phyloP scores from a whole-genome alignment of 441 rosid genomes.

The Brassica hybrid region DNA sequence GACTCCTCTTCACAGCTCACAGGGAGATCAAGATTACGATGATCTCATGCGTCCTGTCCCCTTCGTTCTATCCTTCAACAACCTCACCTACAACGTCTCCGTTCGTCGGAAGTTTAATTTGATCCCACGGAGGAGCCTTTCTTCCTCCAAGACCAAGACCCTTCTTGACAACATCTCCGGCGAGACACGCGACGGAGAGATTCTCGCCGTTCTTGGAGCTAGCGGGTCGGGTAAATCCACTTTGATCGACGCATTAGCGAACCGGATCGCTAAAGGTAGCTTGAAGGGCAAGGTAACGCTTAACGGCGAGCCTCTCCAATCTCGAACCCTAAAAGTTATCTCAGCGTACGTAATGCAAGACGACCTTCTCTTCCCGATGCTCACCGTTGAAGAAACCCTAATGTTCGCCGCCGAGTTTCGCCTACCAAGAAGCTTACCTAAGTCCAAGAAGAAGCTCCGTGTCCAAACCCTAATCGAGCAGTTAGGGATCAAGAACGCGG shows the following conservation, averaged over 20 bases:
- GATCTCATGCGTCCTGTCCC: background rate
- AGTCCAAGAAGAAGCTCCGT: background rate
- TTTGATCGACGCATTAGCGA: background rate
- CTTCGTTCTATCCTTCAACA: background rate
- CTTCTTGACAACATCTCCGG: background rate
- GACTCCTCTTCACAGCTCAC: background rate
- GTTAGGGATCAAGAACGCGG: background rate
- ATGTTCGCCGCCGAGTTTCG: too few species aligned
- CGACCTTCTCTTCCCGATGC: background rate
- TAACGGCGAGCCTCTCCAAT: background rate
- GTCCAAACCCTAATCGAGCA: too few species aligned
- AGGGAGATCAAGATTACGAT: background rate
- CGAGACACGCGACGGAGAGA: background rate
- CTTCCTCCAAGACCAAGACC: background rate
- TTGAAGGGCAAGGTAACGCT: background rate
- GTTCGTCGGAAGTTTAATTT: background rate
- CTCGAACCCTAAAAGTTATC: background rate
- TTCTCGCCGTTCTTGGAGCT: background rate
- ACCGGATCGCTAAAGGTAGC: background rate
- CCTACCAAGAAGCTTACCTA: too few species aligned
- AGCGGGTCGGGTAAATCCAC: background rate
- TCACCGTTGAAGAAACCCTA: background rate
- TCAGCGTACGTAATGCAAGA: background rate
- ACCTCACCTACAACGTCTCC: background rate
- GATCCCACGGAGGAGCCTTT: background rate